A percentile compares a stretch with the other conserved stretches of the same genome.
These are phyloP conservation scores for Cryoendolithus antarcticus DNA, from an alignment of 2,329 filamentous ascomycete genomes.

Conservation along the genomic window DNA sequence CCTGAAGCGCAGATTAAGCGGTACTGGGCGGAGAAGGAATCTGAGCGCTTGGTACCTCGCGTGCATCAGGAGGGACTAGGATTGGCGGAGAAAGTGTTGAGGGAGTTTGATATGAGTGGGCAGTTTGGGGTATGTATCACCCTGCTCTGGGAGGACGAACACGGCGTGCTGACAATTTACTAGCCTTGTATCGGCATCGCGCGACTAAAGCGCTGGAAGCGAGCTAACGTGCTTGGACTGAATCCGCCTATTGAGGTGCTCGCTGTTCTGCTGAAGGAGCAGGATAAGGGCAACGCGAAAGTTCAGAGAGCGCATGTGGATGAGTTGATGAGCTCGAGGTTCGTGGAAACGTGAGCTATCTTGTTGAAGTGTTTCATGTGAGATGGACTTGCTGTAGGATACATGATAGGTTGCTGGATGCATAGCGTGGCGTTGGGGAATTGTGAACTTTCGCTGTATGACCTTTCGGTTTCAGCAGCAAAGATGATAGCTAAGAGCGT, in stretches of 20 bases:
- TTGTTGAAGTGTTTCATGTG: neutral
- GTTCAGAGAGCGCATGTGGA: slow-evolving; percentile 65
- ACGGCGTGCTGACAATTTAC: slow-evolving; percentile 8
- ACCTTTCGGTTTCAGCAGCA: no score
- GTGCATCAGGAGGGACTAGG: slow-evolving; percentile 67
- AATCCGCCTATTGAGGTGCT: slow-evolving; percentile 82
- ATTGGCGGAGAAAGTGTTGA: slow-evolving; percentile 69
- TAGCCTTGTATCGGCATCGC: slow-evolving; percentile 81
- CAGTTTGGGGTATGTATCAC: slow-evolving; percentile 69
- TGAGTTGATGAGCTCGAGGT: slow-evolving; percentile 42
- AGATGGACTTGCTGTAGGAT: no score
- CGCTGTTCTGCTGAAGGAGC: slow-evolving; percentile 66
- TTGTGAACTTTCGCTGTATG: no score
- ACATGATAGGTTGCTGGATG: no score
- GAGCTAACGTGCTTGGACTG: slow-evolving; percentile 72
- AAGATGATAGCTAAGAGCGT: no score
- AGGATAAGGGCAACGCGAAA: slow-evolving; percentile 40
- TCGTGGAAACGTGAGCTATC: slow-evolving; percentile 24
- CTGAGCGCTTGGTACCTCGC: slow-evolving; percentile 51
- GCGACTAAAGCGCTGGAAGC: slow-evolving; percentile 73
- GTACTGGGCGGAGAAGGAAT: slow-evolving; percentile 69
- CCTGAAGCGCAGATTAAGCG: slow-evolving; percentile 55
- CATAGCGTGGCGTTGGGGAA: no score
- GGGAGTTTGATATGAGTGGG: slow-evolving; percentile 83
- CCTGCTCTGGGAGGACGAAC: neutral